A percentile compares a stretch with the other conserved stretches of the same genome.
phyloP scores from a whole-genome alignment of 2,329 filamentous ascomycete species.

The Pseudopithomyces maydicus region DNA sequence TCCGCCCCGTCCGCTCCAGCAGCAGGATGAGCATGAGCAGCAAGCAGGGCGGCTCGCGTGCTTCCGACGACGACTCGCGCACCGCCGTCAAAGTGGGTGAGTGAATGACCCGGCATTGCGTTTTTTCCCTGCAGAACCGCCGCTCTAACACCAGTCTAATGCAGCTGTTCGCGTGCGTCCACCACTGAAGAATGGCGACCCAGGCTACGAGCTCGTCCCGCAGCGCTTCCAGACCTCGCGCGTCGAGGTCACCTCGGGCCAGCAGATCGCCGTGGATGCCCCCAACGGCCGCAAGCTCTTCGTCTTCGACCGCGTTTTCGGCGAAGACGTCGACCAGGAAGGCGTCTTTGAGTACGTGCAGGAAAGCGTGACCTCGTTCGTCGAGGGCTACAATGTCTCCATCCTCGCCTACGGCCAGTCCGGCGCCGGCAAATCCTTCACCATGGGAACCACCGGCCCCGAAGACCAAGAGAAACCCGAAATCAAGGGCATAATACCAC shows the following conservation, averaged over 20 bases:
- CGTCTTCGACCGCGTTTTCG: slow-evolving; percentile 94
- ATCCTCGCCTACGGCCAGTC: slow-evolving; percentile 97
- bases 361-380: slow-evolving; percentile 87
- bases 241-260: slow-evolving; percentile 85
- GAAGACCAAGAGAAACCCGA: slow-evolving; percentile 72
- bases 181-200: slow-evolving; percentile 79
- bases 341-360: slow-evolving; percentile 93
- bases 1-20: slow-evolving; percentile 75
- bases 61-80: slow-evolving; percentile 86
- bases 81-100: slow-evolving; percentile 96
- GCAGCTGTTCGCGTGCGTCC: slow-evolving; percentile 91
- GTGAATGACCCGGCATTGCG: slow-evolving; percentile 47
- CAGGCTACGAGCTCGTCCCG: slow-evolving; percentile 92
- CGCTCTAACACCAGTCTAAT: slow-evolving; percentile 29
- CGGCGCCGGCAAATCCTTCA: slow-evolving; percentile 96
- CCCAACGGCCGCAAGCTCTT: slow-evolving; percentile 93
- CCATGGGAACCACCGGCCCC: slow-evolving; percentile 95
- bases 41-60: slow-evolving; percentile 76
- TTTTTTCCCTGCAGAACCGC: slow-evolving; percentile 9
- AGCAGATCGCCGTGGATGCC: slow-evolving; percentile 85
- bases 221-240: slow-evolving; percentile 93
- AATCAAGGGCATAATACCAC: slow-evolving; percentile 90
- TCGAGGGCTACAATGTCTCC: slow-evolving; percentile 98
- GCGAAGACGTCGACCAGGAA: slow-evolving; percentile 80
- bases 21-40: slow-evolving; percentile 86